Evolutionary conservation across 352 stramenopile genomes (phyloP), one percentile per base, ranked within the genome.

Genomic region (Phytophthora sp.): DNA sequence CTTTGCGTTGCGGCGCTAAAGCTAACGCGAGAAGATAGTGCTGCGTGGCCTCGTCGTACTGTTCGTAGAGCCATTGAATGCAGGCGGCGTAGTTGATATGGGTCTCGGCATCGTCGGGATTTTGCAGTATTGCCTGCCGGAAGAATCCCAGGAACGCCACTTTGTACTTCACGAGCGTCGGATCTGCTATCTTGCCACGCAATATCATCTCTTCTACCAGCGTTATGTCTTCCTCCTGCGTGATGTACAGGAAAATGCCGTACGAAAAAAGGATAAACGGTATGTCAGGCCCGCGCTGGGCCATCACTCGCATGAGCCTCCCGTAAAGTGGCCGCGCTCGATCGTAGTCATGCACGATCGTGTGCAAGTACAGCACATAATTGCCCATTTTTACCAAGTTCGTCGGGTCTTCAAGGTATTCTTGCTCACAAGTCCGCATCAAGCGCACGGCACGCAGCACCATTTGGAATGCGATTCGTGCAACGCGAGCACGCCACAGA

Each of bases 181-280:
- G 78, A 21, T 96, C 87, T 30, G 71, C 65, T 4, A 69, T 39
- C 28, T 90, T 87, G 0, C 62, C 87, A 6, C 87, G 78, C 11
- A 69, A 7, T 11, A 93, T 76, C 70, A 96, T 84, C 41, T 92
- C 82, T 31, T 88, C 73, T 0, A 92, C 85, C 0, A 89, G 31
- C 9, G 68, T 64, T 1, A 70, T 61, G 48, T 94, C 87, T 51
- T 91, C 84, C 42, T 94, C 84, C 39, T 83, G 74, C 0, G 81
- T 94, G 24, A 91, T 77, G 35, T 83, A 84, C 31, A 92, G 53
- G 53, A 91, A 94, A 5, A 93, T 66, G 0, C 64, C 84, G 32
- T 94, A 96, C 27, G 77, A 88, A 13, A 91, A 79, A 5, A 96
- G 55, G n/a, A 96, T 78, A 21, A 96, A 96, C 0, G 87, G 60